Percentiles rank a stretch among this genome's conserved stretches.
These are phyloP conservation scores for Zygosaccharomyces sapae DNA, from an alignment of 1,139 yeast species.

Conservation along the genomic window DNA sequence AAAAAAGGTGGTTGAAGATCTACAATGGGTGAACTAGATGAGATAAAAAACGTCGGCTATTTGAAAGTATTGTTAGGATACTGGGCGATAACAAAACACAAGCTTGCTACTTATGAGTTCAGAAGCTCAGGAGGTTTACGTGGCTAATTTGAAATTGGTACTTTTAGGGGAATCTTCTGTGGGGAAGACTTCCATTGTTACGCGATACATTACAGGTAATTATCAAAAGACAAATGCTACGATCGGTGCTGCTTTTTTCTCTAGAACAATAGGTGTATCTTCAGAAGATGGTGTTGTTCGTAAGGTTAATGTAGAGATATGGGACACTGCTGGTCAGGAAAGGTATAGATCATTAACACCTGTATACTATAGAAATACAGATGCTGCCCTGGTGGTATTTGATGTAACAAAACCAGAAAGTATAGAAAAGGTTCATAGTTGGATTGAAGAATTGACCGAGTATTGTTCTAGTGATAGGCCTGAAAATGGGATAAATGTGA, in stretches of 20 bases:
- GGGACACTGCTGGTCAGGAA: slow-evolving; percentile 91
- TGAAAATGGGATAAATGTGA: slow-evolving; percentile 58
- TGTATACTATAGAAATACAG: slow-evolving; percentile 82
- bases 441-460: slow-evolving; percentile 89
- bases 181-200: slow-evolving; percentile 85
- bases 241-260: slow-evolving; percentile 93
- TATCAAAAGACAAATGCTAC: slow-evolving; percentile 93
- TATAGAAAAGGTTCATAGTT: slow-evolving; percentile 81
- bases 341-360: slow-evolving; percentile 76
- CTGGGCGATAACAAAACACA: no score
- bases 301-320: slow-evolving; percentile 71
- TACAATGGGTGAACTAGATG: not conserved
- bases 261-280: slow-evolving; percentile 73
- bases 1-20: not conserved
- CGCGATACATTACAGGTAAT: slow-evolving; percentile 85
- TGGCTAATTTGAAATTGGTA: slow-evolving; percentile 65
- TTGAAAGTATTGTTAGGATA: no score
- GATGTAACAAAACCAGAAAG: slow-evolving; percentile 65
- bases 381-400: slow-evolving; percentile 74
- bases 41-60: not conserved
- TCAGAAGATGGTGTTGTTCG: slow-evolving; percentile 36
- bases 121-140: slow-evolving; percentile 5
- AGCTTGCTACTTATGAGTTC: slow-evolving; percentile 2
- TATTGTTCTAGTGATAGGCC: slow-evolving; percentile 61
- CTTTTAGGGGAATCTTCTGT: slow-evolving; percentile 93